Base-by-base conservation (phyloP, 2,329 filamentous ascomycete species). In the Alternaria brassicicola region DNA sequence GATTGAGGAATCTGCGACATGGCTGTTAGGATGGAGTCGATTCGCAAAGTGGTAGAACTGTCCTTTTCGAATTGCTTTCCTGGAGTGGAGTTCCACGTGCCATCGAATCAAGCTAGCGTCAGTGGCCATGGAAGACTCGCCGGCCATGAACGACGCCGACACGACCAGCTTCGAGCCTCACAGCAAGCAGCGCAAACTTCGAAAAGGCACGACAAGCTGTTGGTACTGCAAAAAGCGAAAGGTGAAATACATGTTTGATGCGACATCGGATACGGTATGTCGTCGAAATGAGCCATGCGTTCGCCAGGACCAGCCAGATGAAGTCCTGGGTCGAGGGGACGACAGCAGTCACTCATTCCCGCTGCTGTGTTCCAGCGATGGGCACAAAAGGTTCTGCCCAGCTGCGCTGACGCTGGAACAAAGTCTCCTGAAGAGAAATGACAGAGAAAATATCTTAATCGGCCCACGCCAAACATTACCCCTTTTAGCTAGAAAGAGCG, bases 161-260 rank as follows among this genome's bases (percentile, higher is more conserved):
- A 30, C 26, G 39, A 48, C 35, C 12, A 55, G 39, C 41, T 31
- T 47, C 4, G 55, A 59, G 43, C 45, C 38, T 36, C 48, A 54
- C 42, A 26, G 53, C 31, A 66, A 63, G 39, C 64, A 61, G 36
- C 55, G 65, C 33, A 69, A 61, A 48, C 45, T 68, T 31, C 66
- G 66, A 4, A 70, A 68, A 33, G 68, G 66, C 21, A 70, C 68
- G 4, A 63, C 54, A 33, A 70, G 68, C 42, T 70, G 68, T 47
- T 70, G 66, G 65, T 57, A 68, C n/a, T 70, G 66, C 55, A 69
- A 65, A 36, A 58, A 59, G 21, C 47, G 66, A 15, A 69, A 70
- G 38, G 57, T 68, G n/a, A 64, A 57, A 23, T 70, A 67, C 52
- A 61, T 43, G 15, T 66, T 59, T 19, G 46, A 56, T 23, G 33